These are phyloP conservation scores for Aspergillus taichungensis DNA, from an alignment of 495 filamentous ascomycete genomes.

Conservation along the genomic window DNA sequence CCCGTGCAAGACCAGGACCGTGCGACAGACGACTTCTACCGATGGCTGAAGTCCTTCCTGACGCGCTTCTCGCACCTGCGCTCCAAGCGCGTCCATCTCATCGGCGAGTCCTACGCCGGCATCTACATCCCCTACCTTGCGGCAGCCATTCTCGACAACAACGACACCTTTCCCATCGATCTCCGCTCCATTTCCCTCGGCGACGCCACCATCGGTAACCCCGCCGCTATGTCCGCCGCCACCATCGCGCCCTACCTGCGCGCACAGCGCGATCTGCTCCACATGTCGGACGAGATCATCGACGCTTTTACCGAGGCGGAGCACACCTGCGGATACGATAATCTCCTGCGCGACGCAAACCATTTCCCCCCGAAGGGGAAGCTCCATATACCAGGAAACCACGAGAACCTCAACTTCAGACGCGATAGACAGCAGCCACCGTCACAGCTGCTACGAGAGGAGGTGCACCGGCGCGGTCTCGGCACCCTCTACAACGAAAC, in stretches of 20 bases:
- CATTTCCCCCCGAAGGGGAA: conserved; percentile 23
- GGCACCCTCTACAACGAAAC: conserved; percentile 7
- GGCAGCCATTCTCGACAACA: conserved; percentile 22
- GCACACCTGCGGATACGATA: conserved; percentile 25
- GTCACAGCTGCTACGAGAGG: not conserved
- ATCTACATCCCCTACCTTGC: conserved; percentile 36
- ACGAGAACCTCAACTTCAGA: conserved; percentile 25
- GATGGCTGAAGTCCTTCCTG: conserved; percentile 32
- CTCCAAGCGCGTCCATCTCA: conserved; percentile 29
- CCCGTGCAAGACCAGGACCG: conserved; percentile 18
- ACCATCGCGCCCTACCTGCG: conserved; percentile 7
- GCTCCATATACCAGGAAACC: conserved; percentile 28
- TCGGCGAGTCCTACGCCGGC: conserved; percentile 35
- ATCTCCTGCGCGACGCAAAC: conserved; percentile 18
- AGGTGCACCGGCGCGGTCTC: conserved; percentile 5
- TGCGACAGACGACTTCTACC: conserved; percentile 25
- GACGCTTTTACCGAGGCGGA: conserved; percentile 21
- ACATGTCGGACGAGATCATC: conserved; percentile 15
- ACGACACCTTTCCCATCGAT: conserved; percentile 20
- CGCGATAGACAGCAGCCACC: not conserved
- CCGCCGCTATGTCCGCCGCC: conserved; percentile 1
- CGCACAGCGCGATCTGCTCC: not conserved
- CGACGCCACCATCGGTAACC: conserved; percentile 6
- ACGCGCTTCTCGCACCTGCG: conserved; percentile 21
- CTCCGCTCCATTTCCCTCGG: conserved; percentile 26